Evolutionary conservation across 2,329 filamentous ascomycete species (phyloP), one percentile per base, ranked within the genome.

Genomic region (Sporothrix phasma): DNA sequence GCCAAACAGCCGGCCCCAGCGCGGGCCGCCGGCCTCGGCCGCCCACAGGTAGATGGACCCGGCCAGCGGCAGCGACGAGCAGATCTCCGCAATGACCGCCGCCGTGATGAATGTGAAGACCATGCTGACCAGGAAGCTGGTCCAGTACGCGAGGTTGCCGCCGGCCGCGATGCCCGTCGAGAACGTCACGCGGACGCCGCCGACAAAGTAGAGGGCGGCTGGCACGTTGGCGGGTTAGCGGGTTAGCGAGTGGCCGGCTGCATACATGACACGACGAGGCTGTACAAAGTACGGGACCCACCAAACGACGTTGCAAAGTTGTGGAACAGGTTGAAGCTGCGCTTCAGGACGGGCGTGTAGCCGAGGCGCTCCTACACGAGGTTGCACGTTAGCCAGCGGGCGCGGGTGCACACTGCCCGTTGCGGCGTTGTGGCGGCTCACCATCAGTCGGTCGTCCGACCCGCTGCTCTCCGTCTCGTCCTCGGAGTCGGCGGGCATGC

Each of bases 11-110:
- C 83, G 80, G 61, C 83, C 83, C 74, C 79, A 82, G 66, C 74
- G 77, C 4, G 77, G 76, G 1, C 83, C 83, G 13, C 80, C 81
- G 2, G 83, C 84, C 54, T 85, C 77, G 4, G 81, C 81, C 2
- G 81, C 83, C 82, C 83, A 85, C 69, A 85, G 83, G 68, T 85
- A 85, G 13, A 86, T 66, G 60, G 63, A 65, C 5, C 65, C 65
- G 19, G 65, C 49, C 5, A 66, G 65, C 22, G 65, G 65, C 24
- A 66, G 65, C 24, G 65, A 66, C 24, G 65, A 66, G 56, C 65
- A 66, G 63, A 65, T 65, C 61, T 66, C 65, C 51, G 64, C 66
- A 13, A 65, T 62, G n/a, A 67, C 66, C 26, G 64, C 64, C 5
- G 64, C 64, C 1, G 61, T 65, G 58, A 61, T 61, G 24, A 67